phyloP scores from a whole-genome alignment of 192 early-diverging fungal species.

The Backusella parvicylindrica region DNA sequence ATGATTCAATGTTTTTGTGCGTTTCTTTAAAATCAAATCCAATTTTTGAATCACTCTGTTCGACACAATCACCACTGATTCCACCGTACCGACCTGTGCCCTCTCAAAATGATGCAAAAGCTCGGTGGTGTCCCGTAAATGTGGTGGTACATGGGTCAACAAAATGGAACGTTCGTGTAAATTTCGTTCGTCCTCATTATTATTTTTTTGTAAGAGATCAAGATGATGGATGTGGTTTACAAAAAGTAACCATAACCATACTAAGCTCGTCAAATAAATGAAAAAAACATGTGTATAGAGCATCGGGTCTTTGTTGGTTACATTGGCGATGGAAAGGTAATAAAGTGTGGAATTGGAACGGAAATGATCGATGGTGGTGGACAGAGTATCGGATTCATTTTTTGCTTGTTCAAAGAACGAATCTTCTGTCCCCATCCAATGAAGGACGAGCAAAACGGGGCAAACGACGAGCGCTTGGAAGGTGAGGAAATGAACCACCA shows the following conservation, averaged over 20 bases:
- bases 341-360: conserved; percentile 22
- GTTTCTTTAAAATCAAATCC: conserved; percentile 18
- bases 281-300: conserved; percentile 55
- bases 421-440: conserved; percentile 30
- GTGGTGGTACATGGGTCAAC: conserved; percentile 23
- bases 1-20: conserved; percentile 14
- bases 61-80: conserved; percentile 19
- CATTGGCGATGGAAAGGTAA: conserved; percentile 43
- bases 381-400: not conserved
- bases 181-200: not conserved
- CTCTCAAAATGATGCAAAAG: conserved; percentile 18
- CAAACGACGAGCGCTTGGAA: conserved; percentile 41
- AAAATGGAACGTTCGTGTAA: conserved; percentile 26
- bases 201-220: conserved; percentile 41
- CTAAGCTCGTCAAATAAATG: conserved; percentile 42
- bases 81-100: conserved; percentile 17
- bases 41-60: conserved; percentile 12
- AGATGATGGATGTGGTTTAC: conserved; percentile 55
- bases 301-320: conserved; percentile 27
- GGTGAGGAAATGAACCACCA: conserved; percentile 51
- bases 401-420: not conserved
- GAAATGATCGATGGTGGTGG: conserved; percentile 15
- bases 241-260: conserved; percentile 54
- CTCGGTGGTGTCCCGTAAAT: conserved; percentile 12
- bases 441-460: conserved; percentile 46